Conservation (phyloP, 2,329 filamentous ascomycete genomes). For the Penicillium sp. region DNA sequence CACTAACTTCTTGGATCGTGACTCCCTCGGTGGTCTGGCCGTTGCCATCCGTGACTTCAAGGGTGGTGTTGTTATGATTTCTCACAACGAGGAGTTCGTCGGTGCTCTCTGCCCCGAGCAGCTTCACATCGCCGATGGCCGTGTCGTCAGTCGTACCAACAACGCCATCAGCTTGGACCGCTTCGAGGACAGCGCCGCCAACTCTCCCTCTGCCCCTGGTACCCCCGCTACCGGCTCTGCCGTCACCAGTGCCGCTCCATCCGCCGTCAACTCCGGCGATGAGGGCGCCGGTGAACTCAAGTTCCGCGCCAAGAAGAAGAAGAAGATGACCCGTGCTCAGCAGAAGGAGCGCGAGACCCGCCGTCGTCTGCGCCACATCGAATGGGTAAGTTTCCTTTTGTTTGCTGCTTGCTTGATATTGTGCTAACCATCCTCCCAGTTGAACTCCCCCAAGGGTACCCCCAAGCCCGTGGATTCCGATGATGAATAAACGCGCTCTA, state of each 20-base stretch:
- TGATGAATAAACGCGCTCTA: conserved; percentile 56
- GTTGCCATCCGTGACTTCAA: conserved; percentile 98
- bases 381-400: conserved; percentile 48
- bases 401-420: background rate
- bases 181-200: conserved; percentile 79
- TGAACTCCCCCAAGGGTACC: conserved; percentile 83
- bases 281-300: conserved; percentile 81
- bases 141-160: conserved; percentile 80
- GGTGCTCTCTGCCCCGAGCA: conserved; percentile 94
- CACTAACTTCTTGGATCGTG: conserved; percentile 98
- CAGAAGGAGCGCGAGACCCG: conserved; percentile 90
- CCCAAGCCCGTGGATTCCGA: conserved; percentile 76
- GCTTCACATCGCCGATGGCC: conserved; percentile 89
- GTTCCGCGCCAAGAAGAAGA: conserved; percentile 90
- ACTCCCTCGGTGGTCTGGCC: conserved; percentile 94
- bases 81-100: conserved; percentile 98
- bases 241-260: conserved; percentile 60
- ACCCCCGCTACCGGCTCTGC: conserved; percentile 60
- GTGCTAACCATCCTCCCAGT: conserved; percentile 56
- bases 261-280: conserved; percentile 75
- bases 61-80: conserved; percentile 98
- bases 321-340: conserved; percentile 98
- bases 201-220: conserved; percentile 50
- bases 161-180: conserved; percentile 73
- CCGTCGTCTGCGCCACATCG: conserved; percentile 78